Evolutionary conservation across 2,329 filamentous ascomycete genomes (phyloP).

Genomic region (Ophiostoma piceae): DNA sequence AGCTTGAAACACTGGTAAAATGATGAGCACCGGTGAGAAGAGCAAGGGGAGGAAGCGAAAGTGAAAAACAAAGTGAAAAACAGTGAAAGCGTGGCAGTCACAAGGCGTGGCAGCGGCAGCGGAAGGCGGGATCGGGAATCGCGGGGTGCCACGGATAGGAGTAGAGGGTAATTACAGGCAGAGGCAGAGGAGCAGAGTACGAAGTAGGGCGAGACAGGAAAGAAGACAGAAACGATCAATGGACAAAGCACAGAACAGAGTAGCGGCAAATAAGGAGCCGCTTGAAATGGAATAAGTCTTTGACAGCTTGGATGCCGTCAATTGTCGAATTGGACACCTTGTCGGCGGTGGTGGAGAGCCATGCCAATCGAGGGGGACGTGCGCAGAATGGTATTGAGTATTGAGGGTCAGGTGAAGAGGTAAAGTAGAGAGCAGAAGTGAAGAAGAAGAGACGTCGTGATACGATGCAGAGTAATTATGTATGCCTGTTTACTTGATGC

Average conservation of each 20-base stretch:
- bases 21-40: background rate
- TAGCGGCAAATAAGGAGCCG: background rate
- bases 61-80: background rate
- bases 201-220: background rate
- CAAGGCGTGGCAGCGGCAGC: background rate
- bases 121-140: conserved; percentile 1
- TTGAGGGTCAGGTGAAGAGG: no score
- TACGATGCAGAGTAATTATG: no score
- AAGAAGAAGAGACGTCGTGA: no score
- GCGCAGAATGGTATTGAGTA: background rate
- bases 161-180: background rate
- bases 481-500: background rate
- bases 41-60: background rate
- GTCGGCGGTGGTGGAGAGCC: background rate
- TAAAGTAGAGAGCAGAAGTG: no score
- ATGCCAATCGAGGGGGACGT: conserved; percentile 1
- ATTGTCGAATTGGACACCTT: conserved; percentile 1
- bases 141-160: background rate
- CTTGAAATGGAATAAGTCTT: background rate
- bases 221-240: background rate
- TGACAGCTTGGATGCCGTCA: background rate
- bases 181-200: background rate
- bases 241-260: no score
- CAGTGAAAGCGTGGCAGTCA: background rate
- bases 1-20: conserved; percentile 4